A percentile compares a stretch with the other conserved stretches of the same genome.
Conservation (phyloP, 208 protist species). For the Acanthamoeba lenticulata region DNA sequence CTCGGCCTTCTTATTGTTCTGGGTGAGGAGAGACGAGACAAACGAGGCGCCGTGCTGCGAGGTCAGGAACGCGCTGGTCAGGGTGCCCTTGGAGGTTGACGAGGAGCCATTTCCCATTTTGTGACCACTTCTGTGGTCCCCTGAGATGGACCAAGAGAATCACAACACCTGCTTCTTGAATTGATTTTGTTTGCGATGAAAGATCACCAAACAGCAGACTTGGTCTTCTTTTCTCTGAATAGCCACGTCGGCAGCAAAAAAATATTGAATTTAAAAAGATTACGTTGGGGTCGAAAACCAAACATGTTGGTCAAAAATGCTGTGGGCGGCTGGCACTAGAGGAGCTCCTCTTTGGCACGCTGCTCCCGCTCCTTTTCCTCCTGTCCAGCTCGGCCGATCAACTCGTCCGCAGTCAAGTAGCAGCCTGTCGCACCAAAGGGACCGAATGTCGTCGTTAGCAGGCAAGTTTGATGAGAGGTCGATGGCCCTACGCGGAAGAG, state of each 20-base stretch:
- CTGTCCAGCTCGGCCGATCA: not conserved
- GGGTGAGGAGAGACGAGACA: not conserved
- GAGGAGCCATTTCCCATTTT: not conserved
- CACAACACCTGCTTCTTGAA: no score
- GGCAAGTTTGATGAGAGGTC: not conserved
- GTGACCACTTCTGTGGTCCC: no score
- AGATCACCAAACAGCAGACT: no score
- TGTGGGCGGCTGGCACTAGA: no score
- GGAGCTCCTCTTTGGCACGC: not conserved
- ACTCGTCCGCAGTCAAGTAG: not conserved
- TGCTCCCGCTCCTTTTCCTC: not conserved
- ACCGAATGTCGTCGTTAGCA: not conserved
- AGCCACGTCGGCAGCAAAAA: no score
- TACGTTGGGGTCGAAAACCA: no score
- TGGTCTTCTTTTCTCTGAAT: no score
- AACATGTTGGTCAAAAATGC: no score
- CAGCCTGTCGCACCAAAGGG: not conserved
- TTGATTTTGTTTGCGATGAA: no score
- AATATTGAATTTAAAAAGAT: no score
- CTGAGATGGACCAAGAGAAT: no score
- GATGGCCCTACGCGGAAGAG: not conserved
- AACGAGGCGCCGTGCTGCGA: not conserved
- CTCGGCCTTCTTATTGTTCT: no score
- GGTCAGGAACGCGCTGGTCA: conserved; percentile 31
- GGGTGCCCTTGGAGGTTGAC: not conserved